Evolutionary conservation across 768 basidiomycete genomes (phyloP), one percentile per base, ranked within the genome.

Genomic region (Dictyophora rubrovolvata): DNA sequence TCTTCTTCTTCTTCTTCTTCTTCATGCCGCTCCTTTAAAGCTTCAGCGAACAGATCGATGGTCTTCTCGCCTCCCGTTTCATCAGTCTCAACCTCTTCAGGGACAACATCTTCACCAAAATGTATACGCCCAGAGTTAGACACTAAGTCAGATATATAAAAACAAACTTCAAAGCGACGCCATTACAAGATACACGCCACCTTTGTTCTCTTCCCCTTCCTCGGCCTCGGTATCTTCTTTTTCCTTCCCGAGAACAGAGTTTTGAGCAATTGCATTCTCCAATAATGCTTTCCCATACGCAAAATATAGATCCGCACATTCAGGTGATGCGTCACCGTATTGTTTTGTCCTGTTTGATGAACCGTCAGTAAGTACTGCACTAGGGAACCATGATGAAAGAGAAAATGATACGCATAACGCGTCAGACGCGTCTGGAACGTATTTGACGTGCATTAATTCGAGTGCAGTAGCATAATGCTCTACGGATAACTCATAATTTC

Each of bases 221-320:
- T 72, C 75, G 7, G 80, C 77, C 49, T 86, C 83, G 1, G 78
- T 74, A 64, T 89, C 86, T 42, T 92, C 90, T 28, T 28, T 28
- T 42, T 92, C 42, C 67, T 92, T 92, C 1, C 92, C 93, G 59
- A 99, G 72, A n/a, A 97, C 95, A 0, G 85, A 82, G 59, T 74
- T 86, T 66, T 93, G 87, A 4, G 82, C 72, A 60, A 97, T 89
- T 5, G 93, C 95, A 66, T 95, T 92, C 73, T 93, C 93, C 57
- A 96, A 78, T 47, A 98, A 73, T 4, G 96, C 93, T 70, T 88
- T 93, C 14, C 96, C 96, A 67, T 98, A 99, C 3, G 81, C 77
- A 60, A 95, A 86, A 61, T 97, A 89, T 20, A 95, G 69, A 66
- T 97, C 92, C 8, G 93, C 95, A 55, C 80, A 85, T 66, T 89